A percentile compares a stretch with the other conserved stretches of the same genome.
These are phyloP conservation scores for Mycena olivaceomarginata DNA, from an alignment of 768 basidiomycete genomes.

Conservation along the genomic window DNA sequence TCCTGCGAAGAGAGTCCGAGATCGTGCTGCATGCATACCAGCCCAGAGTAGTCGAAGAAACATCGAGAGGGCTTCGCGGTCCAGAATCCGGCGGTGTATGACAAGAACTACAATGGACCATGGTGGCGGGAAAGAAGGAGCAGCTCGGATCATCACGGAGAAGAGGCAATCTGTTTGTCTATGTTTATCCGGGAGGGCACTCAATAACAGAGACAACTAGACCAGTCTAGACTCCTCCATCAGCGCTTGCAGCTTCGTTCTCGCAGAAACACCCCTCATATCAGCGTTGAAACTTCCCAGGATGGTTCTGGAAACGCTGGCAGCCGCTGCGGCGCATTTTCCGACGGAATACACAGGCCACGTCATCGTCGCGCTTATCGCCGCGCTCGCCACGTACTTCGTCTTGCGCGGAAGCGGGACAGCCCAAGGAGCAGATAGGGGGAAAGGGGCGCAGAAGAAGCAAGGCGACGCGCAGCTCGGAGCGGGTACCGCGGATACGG, in stretches of 20 bases:
- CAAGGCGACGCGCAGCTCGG: not conserved
- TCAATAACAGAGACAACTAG: not conserved
- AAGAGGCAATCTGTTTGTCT: not conserved
- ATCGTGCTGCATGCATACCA: no score
- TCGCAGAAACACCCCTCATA: not conserved
- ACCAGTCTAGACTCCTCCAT: constrained; percentile 4
- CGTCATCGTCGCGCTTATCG: not conserved
- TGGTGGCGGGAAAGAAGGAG: no score
- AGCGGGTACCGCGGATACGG: not conserved
- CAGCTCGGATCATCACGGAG: not conserved
- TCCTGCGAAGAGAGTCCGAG: no score
- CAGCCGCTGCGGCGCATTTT: not conserved
- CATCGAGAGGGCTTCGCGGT: no score
- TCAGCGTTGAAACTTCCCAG: not conserved
- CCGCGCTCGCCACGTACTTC: not conserved
- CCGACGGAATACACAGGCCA: constrained; percentile 7
- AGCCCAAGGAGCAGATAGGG: not conserved
- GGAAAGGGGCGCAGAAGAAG: not conserved
- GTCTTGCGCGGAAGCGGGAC: not conserved
- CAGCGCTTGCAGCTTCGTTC: not conserved
- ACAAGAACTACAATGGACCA: no score
- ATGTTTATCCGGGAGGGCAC: not conserved
- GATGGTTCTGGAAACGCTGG: not conserved
- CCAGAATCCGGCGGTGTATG: no score
- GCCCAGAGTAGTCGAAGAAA: no score